Evolutionary conservation across 768 basidiomycete genomes (phyloP).

Genomic region (Collybia mongolica): DNA sequence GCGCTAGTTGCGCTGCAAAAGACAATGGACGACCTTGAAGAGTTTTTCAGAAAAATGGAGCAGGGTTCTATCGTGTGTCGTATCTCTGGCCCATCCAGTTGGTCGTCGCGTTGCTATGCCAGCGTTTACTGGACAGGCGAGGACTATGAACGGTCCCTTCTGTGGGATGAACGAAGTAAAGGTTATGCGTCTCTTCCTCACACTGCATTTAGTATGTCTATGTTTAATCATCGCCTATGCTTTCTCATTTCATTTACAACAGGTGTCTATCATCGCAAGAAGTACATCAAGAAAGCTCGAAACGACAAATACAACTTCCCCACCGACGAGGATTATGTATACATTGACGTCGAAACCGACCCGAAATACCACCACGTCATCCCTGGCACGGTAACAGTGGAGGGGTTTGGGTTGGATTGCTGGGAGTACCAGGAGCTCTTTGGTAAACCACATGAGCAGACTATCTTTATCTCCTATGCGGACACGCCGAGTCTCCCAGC

Average conservation of each 20-base stretch:
- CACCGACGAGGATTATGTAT: background rate
- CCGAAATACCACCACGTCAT: constrained; percentile 1
- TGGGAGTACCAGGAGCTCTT: background rate
- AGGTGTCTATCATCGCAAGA: constrained; percentile 4
- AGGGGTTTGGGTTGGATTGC: constrained; percentile 7
- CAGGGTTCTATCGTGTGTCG: background rate
- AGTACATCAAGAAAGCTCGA: background rate
- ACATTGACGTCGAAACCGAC: constrained; percentile 1
- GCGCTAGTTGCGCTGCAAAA: no score
- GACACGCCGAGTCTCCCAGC: background rate
- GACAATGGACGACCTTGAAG: no score
- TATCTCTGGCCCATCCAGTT: background rate
- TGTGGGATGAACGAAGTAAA: background rate
- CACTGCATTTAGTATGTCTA: background rate
- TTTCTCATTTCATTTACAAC: background rate
- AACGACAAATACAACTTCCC: background rate
- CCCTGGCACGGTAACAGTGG: constrained; percentile 4
- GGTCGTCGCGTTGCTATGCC: background rate
- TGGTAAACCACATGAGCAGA: background rate
- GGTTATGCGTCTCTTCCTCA: background rate
- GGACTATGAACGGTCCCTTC: background rate
- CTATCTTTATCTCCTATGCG: background rate
- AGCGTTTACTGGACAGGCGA: background rate
- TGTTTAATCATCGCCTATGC: background rate
- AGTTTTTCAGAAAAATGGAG: background rate